phyloP scores from a whole-genome alignment of 108 stramenopile species.

The Pseudonitzschia multiseries region DNA sequence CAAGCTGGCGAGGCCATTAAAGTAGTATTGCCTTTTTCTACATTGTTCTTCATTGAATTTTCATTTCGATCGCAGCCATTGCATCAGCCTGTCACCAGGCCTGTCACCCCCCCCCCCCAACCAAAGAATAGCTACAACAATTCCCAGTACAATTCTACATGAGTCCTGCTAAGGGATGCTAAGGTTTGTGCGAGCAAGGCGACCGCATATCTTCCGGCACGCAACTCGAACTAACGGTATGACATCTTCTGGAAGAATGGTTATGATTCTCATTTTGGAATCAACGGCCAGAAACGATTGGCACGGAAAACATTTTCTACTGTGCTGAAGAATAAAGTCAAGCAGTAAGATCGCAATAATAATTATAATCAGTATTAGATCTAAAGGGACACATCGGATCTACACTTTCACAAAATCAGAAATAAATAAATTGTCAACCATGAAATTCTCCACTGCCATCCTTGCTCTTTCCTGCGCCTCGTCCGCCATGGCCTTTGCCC shows the following conservation, averaged over 20 bases:
- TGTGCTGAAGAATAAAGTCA: no score
- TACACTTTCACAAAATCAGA: not conserved
- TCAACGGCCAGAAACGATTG: constrained; percentile 2
- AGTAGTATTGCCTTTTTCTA: no score
- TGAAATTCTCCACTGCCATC: constrained; percentile 42
- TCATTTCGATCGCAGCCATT: no score
- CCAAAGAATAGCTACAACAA: no score
- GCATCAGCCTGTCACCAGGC: no score
- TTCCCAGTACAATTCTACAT: no score
- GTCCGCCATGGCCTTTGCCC: constrained; percentile 42
- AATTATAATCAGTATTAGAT: no score
- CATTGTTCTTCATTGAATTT: no score
- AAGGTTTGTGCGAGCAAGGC: not conserved
- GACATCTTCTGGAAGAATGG: constrained; percentile 4
- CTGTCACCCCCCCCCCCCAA: no score
- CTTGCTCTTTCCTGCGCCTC: constrained; percentile 21
- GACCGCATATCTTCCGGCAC: constrained; percentile 4
- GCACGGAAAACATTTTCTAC: not conserved
- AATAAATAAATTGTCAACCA: constrained; percentile 17
- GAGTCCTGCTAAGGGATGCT: not conserved
- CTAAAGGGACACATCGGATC: no score
- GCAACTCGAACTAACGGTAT: not conserved
- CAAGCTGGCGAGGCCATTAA: no score
- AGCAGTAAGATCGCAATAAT: no score
- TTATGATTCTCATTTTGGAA: not conserved